A percentile compares a stretch with the other conserved stretches of the same genome.
These are phyloP conservation scores for Xylariaceae sp. DNA, from an alignment of 2,329 filamentous ascomycete species.

Conservation along the genomic window DNA sequence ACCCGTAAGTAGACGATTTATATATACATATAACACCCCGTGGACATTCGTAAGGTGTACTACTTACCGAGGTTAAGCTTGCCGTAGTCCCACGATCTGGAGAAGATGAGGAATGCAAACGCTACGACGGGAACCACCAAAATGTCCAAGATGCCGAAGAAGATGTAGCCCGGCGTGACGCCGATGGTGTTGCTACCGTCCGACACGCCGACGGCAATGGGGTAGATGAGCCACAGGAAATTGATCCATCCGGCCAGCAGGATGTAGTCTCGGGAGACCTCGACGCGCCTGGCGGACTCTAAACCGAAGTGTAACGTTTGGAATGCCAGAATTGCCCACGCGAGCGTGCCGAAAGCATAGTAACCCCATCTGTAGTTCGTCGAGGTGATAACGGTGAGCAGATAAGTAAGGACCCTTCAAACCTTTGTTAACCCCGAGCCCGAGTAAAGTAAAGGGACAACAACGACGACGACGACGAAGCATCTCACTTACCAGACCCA, in stretches of 20 bases:
- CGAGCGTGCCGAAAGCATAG: conserved; percentile 54
- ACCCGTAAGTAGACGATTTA: background rate
- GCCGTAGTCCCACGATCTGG: conserved; percentile 55
- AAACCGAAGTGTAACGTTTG: conserved; percentile 46
- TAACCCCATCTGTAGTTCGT: conserved; percentile 62
- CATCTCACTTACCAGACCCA: conserved; percentile 48
- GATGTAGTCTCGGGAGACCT: conserved; percentile 48
- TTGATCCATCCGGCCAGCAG: conserved; percentile 52
- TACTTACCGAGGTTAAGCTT: conserved; percentile 46
- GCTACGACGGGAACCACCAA: conserved; percentile 50
- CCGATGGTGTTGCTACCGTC: conserved; percentile 57
- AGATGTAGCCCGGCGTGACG: conserved; percentile 50
- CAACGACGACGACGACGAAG: too few species aligned
- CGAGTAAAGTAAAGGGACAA: too few species aligned
- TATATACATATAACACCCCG: background rate
- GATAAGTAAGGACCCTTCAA: conserved; percentile 49
- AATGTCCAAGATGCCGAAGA: conserved; percentile 57
- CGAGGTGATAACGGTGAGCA: conserved; percentile 50
- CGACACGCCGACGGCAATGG: conserved; percentile 54
- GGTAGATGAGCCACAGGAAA: conserved; percentile 57
- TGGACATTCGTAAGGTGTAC: background rate
- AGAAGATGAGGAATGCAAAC: conserved; percentile 46
- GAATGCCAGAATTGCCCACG: conserved; percentile 49
- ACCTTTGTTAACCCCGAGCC: background rate
- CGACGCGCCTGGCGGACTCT: conserved; percentile 44